A percentile compares a stretch with the other conserved stretches of the same genome.
Conservation (phyloP, 1,284 basidiomycete genomes). For the Anthracocystis panici-leucophaei region DNA sequence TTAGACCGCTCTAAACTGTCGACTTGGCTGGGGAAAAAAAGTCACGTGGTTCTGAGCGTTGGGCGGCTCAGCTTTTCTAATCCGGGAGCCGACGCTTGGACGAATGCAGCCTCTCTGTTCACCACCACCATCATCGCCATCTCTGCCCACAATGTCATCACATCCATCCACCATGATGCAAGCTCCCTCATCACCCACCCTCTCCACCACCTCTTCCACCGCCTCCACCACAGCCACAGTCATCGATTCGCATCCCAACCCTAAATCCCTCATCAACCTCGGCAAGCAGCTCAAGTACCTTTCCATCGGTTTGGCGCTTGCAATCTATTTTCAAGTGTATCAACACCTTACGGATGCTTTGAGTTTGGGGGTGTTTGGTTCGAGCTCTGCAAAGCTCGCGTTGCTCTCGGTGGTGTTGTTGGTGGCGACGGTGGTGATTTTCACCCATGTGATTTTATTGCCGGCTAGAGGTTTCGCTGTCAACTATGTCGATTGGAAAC, state of each 20-base stretch:
- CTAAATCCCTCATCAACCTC: constrained; percentile 42
- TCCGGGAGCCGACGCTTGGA: too few relatives aligned
- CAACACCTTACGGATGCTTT: constrained; percentile 33
- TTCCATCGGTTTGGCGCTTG: constrained; percentile 24
- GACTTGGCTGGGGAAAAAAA: too few relatives aligned
- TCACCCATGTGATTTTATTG: constrained; percentile 37
- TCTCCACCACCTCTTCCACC: constrained; percentile 26
- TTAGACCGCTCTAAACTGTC: too few relatives aligned
- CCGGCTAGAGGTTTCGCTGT: constrained; percentile 33
- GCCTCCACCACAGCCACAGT: constrained; percentile 34
- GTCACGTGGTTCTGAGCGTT: too few relatives aligned
- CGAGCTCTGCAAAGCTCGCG: constrained; percentile 15
- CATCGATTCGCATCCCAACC: constrained; percentile 27
- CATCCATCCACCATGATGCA: background rate
- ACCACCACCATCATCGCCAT: constrained; percentile 5
- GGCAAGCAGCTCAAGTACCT: constrained; percentile 56
- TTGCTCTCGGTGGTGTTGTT: constrained; percentile 21
- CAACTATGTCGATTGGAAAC: constrained; percentile 41
- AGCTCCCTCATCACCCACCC: constrained; percentile 16
- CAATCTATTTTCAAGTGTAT: constrained; percentile 45
- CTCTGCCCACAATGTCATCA: background rate
- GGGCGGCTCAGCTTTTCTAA: too few relatives aligned
- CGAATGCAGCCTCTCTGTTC: too few relatives aligned
- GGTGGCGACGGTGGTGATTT: constrained; percentile 28
- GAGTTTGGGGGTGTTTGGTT: background rate